Conservation (phyloP, 1,139 yeast genomes). For the Hyphopichia wangnamkhiaoensis region DNA sequence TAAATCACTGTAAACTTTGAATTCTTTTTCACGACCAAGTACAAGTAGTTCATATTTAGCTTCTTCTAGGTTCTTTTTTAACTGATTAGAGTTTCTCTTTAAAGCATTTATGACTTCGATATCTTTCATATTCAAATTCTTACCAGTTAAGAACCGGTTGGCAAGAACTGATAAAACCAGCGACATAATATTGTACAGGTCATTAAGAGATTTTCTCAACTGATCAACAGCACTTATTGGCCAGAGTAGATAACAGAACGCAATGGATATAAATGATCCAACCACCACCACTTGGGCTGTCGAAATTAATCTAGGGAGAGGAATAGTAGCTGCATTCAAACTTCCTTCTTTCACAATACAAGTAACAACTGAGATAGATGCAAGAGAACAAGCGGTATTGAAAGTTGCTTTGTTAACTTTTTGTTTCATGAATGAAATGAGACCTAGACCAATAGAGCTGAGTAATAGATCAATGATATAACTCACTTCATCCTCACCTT, state of each 20-base stretch:
- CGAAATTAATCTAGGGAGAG: conserved; percentile 54
- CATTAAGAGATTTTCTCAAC: conserved; percentile 50
- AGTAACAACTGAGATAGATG: conserved; percentile 70
- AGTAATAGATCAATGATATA: conserved; percentile 57
- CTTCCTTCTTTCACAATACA: conserved; percentile 80
- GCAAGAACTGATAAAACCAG: conserved; percentile 51
- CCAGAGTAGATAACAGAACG: conserved; percentile 62
- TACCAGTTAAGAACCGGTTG: conserved; percentile 56
- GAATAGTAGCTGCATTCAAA: conserved; percentile 60
- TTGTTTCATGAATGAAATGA: conserved; percentile 70
- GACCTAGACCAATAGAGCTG: conserved; percentile 60
- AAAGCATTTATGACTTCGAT: conserved; percentile 36
- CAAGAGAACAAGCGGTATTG: conserved; percentile 79
- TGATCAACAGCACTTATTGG: conserved; percentile 59
- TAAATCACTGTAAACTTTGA: conserved; percentile 42
- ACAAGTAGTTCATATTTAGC: conserved; percentile 60
- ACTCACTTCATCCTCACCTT: conserved; percentile 53
- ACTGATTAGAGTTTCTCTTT: conserved; percentile 37
- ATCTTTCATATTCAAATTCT: conserved; percentile 41
- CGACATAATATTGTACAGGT: conserved; percentile 56
- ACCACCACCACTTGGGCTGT: conserved; percentile 59
- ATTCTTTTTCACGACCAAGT: conserved; percentile 58
- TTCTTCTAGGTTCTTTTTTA: conserved; percentile 56
- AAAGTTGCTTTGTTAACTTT: conserved; percentile 67
- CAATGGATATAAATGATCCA: conserved; percentile 63